Base-by-base conservation (phyloP, 108 stramenopile genomes). In the Mediolabrus comicus region DNA sequence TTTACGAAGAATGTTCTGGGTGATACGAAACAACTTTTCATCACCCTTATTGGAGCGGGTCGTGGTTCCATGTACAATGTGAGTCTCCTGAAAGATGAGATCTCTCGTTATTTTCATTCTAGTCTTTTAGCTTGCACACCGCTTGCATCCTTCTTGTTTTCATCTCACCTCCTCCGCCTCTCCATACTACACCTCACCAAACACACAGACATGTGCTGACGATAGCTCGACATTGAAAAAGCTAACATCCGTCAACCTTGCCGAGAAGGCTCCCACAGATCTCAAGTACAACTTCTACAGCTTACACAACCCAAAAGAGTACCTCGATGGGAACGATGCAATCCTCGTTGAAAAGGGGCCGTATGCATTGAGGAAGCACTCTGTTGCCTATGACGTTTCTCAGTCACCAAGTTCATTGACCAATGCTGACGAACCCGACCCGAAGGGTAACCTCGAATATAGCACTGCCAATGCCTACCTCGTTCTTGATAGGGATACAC, bases 41-140 rank as follows among this genome's bases (percentile, higher is more conserved):
- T 13, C 22, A 36, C 19, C 14, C 72, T 75, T 11, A 32, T 58
- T 7, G 81, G 81, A 11, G 72, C 30, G 22, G 65, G 32, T 19
- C 60, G 61, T 32, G 81, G 81, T 41, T 82, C 81, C 26, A 43
- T 82, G 81, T 77, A 77, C 72, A 77, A 77, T 74, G 71, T 80
- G 63, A 72, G 79, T 59, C 22, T n/a, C n/a, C n/a, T n/a, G n/a
- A n/a, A n/a, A n/a, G n/a, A 61, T 46, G 34, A 34, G 0, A 35
- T 16, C 7, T 57, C 1, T 22, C 25, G 33, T 27, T 41, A 19
- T 12, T 13, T 24, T 16, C 25, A 29, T 1, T 25, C 16, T 36
- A 10, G 2, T 28, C 22, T 33, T 35, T n/a, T n/a, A n/a, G n/a
- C 26, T 28, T 54, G 52, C 51, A 32, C 24, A 12, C 31, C 33